Base-by-base conservation (phyloP, 2,329 filamentous ascomycete species). In the Exophiala mesophila region DNA sequence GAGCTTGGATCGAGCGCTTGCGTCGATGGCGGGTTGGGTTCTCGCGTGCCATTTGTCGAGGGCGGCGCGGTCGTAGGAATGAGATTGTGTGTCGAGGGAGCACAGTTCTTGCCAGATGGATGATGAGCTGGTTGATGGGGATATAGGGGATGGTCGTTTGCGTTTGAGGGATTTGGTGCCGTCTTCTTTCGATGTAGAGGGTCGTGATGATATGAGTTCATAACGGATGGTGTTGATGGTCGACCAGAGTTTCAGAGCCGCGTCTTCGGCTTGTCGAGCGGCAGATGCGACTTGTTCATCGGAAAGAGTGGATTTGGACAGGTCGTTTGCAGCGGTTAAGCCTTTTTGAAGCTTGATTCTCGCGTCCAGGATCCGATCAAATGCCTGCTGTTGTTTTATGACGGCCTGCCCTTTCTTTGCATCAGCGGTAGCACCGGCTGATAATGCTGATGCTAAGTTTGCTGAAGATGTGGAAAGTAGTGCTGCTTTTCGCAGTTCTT, bases 311-410 rank as follows among this genome's bases (percentile, higher is more conserved):
- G 58, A 54, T 2, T 72, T 64, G 10, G 59, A 55, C 1, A 94
- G 71, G 1, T 88, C 83, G 63, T 96, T 96, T 18, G 83, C 78
- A 0, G 85, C 82, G 12, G 92, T 77, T 10, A 98, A 68, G 2
- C 86, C 88, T 63, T 96, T 97, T 63, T 98, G 94, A 13, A 98
- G 69, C 47, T 90, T 85, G 59, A 98, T 96, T 15, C 92, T 82
- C 10, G 88, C 77, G 65, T 95, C 94, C 21, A 98, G 75, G 1
- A 97, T 77, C 0, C 85, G 79, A 55, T 97, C 90, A 58, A 95
- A 98, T 1, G 83, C 80, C 49, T 82, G 83, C 38, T 88, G 80
- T 66, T 98, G 92, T 44, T 81, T 73, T 56, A 88, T 90, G 26
- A 98, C 86, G 0, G 90, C 90, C 41, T 77, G 68, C 9, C 92